A percentile compares a stretch with the other conserved stretches of the same genome.
Conservation (phyloP, 139 green algal genomes). For the Trebouxia sp. region DNA sequence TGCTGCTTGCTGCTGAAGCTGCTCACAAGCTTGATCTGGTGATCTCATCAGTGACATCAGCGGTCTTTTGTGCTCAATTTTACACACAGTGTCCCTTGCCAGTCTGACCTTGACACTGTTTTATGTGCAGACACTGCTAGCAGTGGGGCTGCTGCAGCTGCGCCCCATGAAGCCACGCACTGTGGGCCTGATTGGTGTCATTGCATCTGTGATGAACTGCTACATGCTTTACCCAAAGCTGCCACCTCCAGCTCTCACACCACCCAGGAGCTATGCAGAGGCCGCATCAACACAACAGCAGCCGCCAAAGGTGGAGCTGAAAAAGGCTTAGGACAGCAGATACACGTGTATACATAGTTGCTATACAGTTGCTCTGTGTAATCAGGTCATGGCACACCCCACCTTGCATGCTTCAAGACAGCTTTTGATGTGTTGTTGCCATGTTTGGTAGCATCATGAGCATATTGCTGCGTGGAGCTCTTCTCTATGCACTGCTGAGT, state of each 20-base stretch:
- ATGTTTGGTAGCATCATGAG: too few relatives aligned
- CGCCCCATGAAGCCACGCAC: slow-evolving; percentile 76
- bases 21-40: background rate
- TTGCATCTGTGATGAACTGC: slow-evolving; percentile 86
- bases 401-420: too few relatives aligned
- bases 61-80: too few relatives aligned
- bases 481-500: too few relatives aligned
- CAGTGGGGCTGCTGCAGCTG: slow-evolving; percentile 67
- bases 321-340: slow-evolving; percentile 31
- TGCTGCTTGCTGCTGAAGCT: background rate
- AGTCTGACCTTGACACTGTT: too few relatives aligned
- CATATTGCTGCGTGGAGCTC: too few relatives aligned
- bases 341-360: too few relatives aligned
- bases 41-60: too few relatives aligned
- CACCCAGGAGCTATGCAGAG: slow-evolving; percentile 17
- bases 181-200: slow-evolving; percentile 73
- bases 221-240: slow-evolving; percentile 79
- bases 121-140: slow-evolving; percentile 64
- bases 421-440: too few relatives aligned
- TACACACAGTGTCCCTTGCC: too few relatives aligned
- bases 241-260: background rate
- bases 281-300: background rate
- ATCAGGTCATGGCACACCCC: too few relatives aligned
- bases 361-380: too few relatives aligned
- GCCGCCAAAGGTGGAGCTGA: slow-evolving; percentile 25